Evolutionary conservation across 257 asterid genomes (phyloP), one percentile per base, ranked within the genome.

Genomic region (Solanum rostratum): DNA sequence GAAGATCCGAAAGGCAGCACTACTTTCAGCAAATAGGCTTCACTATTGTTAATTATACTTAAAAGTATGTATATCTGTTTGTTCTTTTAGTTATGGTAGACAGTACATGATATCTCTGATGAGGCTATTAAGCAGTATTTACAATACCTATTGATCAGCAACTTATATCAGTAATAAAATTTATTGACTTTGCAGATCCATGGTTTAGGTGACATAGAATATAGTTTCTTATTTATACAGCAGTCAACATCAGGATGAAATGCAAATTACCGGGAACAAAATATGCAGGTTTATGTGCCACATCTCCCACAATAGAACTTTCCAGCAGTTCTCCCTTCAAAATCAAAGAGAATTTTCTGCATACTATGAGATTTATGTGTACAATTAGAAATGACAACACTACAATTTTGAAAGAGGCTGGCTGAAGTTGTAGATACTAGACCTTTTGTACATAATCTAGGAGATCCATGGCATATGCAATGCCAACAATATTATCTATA

Each of bases 391-490:
- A 89, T 81, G 71, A 88, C 70, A 86, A 65, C 84, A 74, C 84
- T 54, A 82, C 46, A 30, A 84, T 78, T 63, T 63, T 70, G 80
- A 80, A 43, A 37, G 57, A 68, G 82, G 76, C 73, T 83, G 30
- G 50, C 78, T 57, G 71, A 50, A 85, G 79, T 12, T 55, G 85
- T 87, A 89, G 68, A 71, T 86, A 84, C 85, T 70, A 53, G 73
- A 97, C 99, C 99, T 97, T 94, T 87, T 90, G 99, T 86, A 97
- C 99, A 37, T 86, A 91, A 91, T 94, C 98, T 71, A 97, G 91
- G 85, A 97, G 99, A 89, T 97, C 99, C 99, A 97, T 97, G 29
- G 97, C 99, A 92, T 97, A 97, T 57, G 97, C 99, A 89, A 97
- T 93, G 81, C 99, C 99, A 85, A 95, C 99, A 83, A 97, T 94